Percentiles rank a stretch among this genome's conserved stretches.
Evolutionary conservation across 345 rosid genomes (phyloP).

Genomic region (Lumnitzera racemosa): DNA sequence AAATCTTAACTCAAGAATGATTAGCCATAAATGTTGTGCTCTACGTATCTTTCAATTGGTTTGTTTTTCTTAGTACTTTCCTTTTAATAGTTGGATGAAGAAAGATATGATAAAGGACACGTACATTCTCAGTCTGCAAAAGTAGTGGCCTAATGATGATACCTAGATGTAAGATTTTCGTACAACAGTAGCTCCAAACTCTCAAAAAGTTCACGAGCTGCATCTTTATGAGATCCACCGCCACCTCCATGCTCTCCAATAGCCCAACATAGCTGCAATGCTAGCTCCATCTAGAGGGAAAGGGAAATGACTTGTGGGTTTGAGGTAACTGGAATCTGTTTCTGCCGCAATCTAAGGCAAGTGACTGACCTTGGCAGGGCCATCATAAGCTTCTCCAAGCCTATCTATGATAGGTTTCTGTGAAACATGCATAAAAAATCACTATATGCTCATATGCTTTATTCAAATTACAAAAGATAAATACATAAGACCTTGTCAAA

Average conservation of each 20-base stretch:
- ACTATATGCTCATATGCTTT: too few relatives aligned
- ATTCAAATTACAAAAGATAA: background rate
- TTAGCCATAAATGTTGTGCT: too few relatives aligned
- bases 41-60: too few relatives aligned
- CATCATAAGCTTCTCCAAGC: slow-evolving; percentile 93
- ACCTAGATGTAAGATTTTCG: slow-evolving; percentile 91
- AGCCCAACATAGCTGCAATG: slow-evolving; percentile 95
- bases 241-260: slow-evolving; percentile 98
- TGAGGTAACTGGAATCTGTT: slow-evolving; percentile 3
- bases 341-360: slow-evolving; percentile 3
- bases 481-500: background rate
- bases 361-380: slow-evolving; percentile 67
- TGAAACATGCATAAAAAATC: slow-evolving; percentile 5
- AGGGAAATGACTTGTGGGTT: background rate
- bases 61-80: too few relatives aligned
- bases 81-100: background rate
- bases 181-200: slow-evolving; percentile 85
- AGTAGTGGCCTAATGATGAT: background rate
- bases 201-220: slow-evolving; percentile 96
- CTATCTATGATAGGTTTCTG: slow-evolving; percentile 95
- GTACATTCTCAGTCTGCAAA: too few relatives aligned
- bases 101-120: background rate
- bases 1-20: background rate
- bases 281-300: slow-evolving; percentile 61
- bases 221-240: slow-evolving; percentile 76